A percentile compares a stretch with the other conserved stretches of the same genome.
Conservation (phyloP, 1,284 basidiomycete species). For the Cryptococcus jaspeensis region DNA sequence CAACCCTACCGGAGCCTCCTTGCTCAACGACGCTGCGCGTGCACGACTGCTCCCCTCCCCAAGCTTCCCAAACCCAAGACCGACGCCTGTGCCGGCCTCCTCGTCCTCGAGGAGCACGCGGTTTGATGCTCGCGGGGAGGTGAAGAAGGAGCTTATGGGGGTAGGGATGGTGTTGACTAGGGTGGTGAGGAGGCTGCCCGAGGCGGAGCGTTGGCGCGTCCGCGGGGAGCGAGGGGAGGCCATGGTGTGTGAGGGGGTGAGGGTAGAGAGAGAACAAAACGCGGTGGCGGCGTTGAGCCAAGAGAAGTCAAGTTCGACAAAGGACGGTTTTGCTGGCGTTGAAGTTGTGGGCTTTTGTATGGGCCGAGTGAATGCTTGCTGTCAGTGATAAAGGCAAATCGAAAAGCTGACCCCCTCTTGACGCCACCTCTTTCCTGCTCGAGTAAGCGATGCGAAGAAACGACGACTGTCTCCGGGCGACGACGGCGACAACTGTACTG, state of each 20-base stretch:
- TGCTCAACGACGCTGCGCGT: conserved; percentile 2
- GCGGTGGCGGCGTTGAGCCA: not conserved
- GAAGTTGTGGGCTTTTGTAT: too few relatives aligned
- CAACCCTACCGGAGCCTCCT: conserved; percentile 10
- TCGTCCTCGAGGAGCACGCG: conserved; percentile 14
- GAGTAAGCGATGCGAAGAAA: too few relatives aligned
- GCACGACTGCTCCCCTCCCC: conserved; percentile 11
- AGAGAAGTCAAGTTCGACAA: not conserved
- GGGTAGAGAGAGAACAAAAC: not conserved
- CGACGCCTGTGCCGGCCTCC: conserved; percentile 1
- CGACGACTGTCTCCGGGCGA: too few relatives aligned
- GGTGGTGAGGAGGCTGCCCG: conserved; percentile 6
- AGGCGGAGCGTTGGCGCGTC: conserved; percentile 7
- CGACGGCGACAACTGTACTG: too few relatives aligned
- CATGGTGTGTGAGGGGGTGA: not conserved
- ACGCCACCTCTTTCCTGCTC: too few relatives aligned
- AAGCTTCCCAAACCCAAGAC: not conserved
- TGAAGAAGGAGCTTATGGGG: conserved; percentile 21
- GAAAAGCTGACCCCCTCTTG: too few relatives aligned
- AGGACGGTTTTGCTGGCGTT: too few relatives aligned
- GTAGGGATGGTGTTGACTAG: conserved; percentile 12
- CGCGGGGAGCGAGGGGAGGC: not conserved
- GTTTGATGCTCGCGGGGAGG: conserved; percentile 16
- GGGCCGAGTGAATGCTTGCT: too few relatives aligned
- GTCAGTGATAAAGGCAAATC: too few relatives aligned